phyloP scores from a whole-genome alignment of 371 early-diverging fungal species.

The Batrachochytrium dendrobatidis region DNA sequence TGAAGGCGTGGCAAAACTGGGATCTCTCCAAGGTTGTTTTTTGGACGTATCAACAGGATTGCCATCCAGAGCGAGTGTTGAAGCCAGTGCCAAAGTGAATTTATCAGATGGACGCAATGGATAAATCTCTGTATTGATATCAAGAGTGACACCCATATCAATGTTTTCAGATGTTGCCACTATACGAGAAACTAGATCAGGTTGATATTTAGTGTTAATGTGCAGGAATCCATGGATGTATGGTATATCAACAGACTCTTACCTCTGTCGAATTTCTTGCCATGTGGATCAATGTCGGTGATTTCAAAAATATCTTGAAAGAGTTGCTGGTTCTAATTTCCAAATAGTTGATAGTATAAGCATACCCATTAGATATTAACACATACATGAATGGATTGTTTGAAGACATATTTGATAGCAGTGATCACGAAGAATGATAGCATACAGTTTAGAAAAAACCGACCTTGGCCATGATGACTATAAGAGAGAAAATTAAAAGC shows the following conservation, averaged over 20 bases:
- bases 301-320: constrained; percentile 84
- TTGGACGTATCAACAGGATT: constrained; percentile 19
- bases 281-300: constrained; percentile 80
- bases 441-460: too few species aligned
- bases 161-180: constrained; percentile 76
- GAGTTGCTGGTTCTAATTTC: constrained; percentile 41
- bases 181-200: constrained; percentile 71
- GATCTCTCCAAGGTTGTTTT: constrained; percentile 26
- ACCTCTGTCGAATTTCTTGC: constrained; percentile 89
- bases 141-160: constrained; percentile 83
- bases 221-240: constrained; percentile 1
- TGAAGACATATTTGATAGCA: too few species aligned
- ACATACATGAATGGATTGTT: too few species aligned
- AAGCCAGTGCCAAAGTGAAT: constrained; percentile 71
- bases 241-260: constrained; percentile 11
- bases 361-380: too few species aligned
- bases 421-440: too few species aligned
- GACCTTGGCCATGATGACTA: too few species aligned
- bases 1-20: too few species aligned
- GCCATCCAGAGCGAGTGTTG: constrained; percentile 22
- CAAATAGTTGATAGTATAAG: too few species aligned
- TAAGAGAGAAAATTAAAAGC: too few species aligned
- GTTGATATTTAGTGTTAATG: not conserved
- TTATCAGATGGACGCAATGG: constrained; percentile 77
- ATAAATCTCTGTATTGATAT: constrained; percentile 89